Evolutionary conservation across 2,329 filamentous ascomycete species (phyloP), one percentile per base, ranked within the genome.

Genomic region (Aspergillus tubingensis): DNA sequence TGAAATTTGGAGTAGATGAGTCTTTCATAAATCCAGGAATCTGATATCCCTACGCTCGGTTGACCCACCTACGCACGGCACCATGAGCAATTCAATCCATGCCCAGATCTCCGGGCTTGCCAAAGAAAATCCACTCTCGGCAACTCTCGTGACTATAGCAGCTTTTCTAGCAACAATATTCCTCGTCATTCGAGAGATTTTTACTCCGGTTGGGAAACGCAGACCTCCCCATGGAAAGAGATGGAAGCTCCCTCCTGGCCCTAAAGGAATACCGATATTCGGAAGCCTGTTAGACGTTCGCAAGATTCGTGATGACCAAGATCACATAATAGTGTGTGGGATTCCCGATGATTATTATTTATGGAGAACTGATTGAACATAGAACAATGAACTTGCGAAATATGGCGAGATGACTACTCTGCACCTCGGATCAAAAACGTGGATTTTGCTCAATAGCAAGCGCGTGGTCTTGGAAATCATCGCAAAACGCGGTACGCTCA

Each of bases 361-460:
- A 36, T 6, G 2, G 32, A 36, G 10, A 36, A 36, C 32, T 36
- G 32, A 36, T 11, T 15, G 32, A n/a, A n/a, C n/a, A 44, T 32
- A 65, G 62, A 39, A 51, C 27, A 41, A 25, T 1, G 47, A 58
- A 5, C 52, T 69, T 4, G 55, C 59, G 7, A 17, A 62, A 19
- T 73, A 71, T 63, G 72, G 72, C 11, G 72, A 74, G 54, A 74
- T 75, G 72, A 67, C 68, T 5, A 74, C 72, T 0, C 17, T 71
- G 0, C 72, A 71, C 23, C 60, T 74, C 2, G 73, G 73, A 3
- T 71, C 70, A 27, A 78, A 76, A 57, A 80, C 76, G 1, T 80
- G 76, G 76, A 68, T 82, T 17, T 67, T 81, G 15, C 72, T 82
- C 5, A 82, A 82, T 63, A 73, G 63, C 13, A 63, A 71, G 25